These are phyloP conservation scores for Talaromyces sp. DNA, from an alignment of 2,329 filamentous ascomycete species.

Conservation along the genomic window DNA sequence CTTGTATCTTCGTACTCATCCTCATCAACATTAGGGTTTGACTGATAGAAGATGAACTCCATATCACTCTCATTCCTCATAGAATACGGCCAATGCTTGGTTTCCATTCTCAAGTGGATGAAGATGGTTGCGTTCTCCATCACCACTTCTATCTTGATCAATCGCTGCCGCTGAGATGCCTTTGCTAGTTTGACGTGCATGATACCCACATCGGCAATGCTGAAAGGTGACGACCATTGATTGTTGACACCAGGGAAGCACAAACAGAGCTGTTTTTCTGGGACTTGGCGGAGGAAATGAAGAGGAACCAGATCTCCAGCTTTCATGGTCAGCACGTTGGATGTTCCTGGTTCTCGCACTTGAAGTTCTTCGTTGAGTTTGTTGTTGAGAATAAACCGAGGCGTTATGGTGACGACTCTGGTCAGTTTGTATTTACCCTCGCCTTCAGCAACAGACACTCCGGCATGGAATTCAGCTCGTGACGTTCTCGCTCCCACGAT, in stretches of 20 bases:
- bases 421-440: slow-evolving; percentile 98
- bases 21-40: slow-evolving; percentile 87
- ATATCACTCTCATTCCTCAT: slow-evolving; percentile 98
- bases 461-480: slow-evolving; percentile 81
- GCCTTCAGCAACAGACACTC: slow-evolving; percentile 83
- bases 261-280: slow-evolving; percentile 83
- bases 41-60: slow-evolving; percentile 95
- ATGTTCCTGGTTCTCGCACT: slow-evolving; percentile 87
- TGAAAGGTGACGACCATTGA: slow-evolving; percentile 96
- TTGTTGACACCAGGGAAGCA: slow-evolving; percentile 94
- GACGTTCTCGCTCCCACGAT: slow-evolving; percentile 71
- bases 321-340: slow-evolving; percentile 75
- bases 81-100: slow-evolving; percentile 95
- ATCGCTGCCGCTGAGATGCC: slow-evolving; percentile 80
- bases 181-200: slow-evolving; percentile 93
- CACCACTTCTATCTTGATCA: slow-evolving; percentile 83
- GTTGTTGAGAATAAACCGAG: slow-evolving; percentile 91
- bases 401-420: slow-evolving; percentile 89
- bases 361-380: slow-evolving; percentile 85
- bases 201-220: slow-evolving; percentile 90
- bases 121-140: slow-evolving; percentile 95
- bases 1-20: slow-evolving; percentile 70
- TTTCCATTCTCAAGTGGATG: slow-evolving; percentile 84
- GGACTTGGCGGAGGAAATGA: slow-evolving; percentile 81
- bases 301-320: slow-evolving; percentile 79